Evolutionary conservation across 495 filamentous ascomycete species (phyloP).

Genomic region (Tuber calosporum): DNA sequence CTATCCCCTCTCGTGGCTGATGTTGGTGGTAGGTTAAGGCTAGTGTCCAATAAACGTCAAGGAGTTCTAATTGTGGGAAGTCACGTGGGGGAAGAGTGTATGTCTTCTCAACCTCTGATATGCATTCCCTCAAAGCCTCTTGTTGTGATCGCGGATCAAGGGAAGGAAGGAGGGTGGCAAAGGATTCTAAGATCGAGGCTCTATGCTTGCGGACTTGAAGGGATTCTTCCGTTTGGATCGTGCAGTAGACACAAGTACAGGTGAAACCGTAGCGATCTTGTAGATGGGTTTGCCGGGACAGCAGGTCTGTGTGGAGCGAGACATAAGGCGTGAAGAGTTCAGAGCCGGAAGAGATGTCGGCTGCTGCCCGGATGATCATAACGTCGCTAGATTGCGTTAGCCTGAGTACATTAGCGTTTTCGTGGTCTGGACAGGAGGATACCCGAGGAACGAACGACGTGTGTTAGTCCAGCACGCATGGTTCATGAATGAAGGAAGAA

Average conservation of each 20-base stretch:
- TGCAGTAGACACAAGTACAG: neutral
- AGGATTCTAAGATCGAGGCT: neutral
- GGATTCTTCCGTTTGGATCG: neutral
- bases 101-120: neutral
- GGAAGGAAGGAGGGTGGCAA: neutral
- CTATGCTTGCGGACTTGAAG: neutral
- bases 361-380: neutral
- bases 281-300: neutral
- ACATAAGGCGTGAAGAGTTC: neutral
- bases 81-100: neutral
- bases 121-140: neutral
- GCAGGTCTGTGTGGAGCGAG: neutral
- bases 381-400: neutral
- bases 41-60: neutral
- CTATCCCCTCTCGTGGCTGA: neutral
- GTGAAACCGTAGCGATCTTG: constrained; percentile 3
- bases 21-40: neutral
- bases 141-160: neutral
- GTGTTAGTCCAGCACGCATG: neutral
- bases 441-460: constrained; percentile 1
- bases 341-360: neutral
- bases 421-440: neutral
- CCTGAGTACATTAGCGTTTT: neutral
- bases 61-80: neutral
- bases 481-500: constrained; percentile 3